phyloP scores from a whole-genome alignment of 495 filamentous ascomycete species.

The Xylaria longipes region DNA sequence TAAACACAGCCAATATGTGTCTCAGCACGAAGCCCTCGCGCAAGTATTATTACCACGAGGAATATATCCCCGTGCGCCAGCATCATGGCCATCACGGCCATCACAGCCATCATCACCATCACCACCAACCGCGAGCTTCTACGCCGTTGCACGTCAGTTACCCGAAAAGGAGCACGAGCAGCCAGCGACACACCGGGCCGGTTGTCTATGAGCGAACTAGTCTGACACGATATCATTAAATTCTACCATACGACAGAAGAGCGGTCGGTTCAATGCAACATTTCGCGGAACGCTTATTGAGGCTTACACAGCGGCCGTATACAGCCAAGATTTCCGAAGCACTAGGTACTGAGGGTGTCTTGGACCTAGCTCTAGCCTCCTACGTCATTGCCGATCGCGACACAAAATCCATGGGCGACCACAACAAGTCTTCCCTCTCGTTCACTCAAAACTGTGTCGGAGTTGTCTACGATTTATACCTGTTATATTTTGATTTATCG shows the following conservation, averaged over 20 bases:
- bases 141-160: constrained; percentile 18
- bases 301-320: not conserved
- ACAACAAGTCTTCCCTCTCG: not conserved
- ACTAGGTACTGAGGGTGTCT: not conserved
- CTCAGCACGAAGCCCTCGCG: constrained; percentile 45
- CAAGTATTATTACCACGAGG: constrained; percentile 58
- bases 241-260: not conserved
- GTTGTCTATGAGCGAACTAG: constrained; percentile 45
- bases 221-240: constrained; percentile 36
- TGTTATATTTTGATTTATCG: not conserved
- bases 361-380: not conserved
- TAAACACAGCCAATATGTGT: constrained; percentile 44
- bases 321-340: constrained; percentile 6
- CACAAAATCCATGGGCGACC: not conserved
- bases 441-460: not conserved
- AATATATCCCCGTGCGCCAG: constrained; percentile 49
- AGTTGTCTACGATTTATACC: not conserved
- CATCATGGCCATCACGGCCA: constrained; percentile 30
- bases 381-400: constrained; percentile 12
- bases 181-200: constrained; percentile 39
- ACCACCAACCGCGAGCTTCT: constrained; percentile 37
- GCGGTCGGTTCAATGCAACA: not conserved
- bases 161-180: constrained; percentile 42
- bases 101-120: constrained; percentile 38
- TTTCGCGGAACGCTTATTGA: not conserved